A percentile compares a stretch with the other conserved stretches of the same genome.
Conservation (phyloP, 768 basidiomycete species). For the Hygrophorus pudorinus region DNA sequence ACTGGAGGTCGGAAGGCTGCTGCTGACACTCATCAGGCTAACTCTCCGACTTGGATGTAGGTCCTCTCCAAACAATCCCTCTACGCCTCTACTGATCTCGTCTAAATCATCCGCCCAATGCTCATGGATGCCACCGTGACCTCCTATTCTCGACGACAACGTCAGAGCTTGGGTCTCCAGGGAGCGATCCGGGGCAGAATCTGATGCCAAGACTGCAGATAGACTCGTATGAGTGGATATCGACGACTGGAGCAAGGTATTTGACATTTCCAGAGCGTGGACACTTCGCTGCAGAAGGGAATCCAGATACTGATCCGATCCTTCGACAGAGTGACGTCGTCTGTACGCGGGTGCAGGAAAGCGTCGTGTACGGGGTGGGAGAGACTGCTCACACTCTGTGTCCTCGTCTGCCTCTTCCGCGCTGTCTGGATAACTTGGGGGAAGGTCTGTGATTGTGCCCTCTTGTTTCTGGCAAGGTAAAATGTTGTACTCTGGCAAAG, state of each 20-base stretch:
- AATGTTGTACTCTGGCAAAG: conserved; percentile 55
- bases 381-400: conserved; percentile 35
- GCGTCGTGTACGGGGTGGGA: conserved; percentile 21
- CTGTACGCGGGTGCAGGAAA: conserved; percentile 19
- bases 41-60: conserved; percentile 7
- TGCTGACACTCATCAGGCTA: conserved; percentile 22
- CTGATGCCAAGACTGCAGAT: conserved; percentile 37
- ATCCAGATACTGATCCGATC: conserved; percentile 54
- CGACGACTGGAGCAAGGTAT: conserved; percentile 64
- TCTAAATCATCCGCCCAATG: conserved; percentile 63
- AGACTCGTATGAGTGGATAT: conserved; percentile 57
- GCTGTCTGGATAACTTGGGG: conserved; percentile 70
- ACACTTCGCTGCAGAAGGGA: conserved; percentile 75
- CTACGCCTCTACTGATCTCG: conserved; percentile 53
- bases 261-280: conserved; percentile 80
- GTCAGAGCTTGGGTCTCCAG: conserved; percentile 40
- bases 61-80: conserved; percentile 39
- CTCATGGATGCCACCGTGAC: conserved; percentile 33
- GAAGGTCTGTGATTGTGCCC: conserved; percentile 38
- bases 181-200: conserved; percentile 34
- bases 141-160: conserved; percentile 41
- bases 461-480: conserved; percentile 8
- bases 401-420: conserved; percentile 72
- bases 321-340: conserved; percentile 21
- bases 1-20: conserved; percentile 33